These are phyloP conservation scores for Camelina laxa DNA, from an alignment of 345 rosid species.

Conservation along the genomic window DNA sequence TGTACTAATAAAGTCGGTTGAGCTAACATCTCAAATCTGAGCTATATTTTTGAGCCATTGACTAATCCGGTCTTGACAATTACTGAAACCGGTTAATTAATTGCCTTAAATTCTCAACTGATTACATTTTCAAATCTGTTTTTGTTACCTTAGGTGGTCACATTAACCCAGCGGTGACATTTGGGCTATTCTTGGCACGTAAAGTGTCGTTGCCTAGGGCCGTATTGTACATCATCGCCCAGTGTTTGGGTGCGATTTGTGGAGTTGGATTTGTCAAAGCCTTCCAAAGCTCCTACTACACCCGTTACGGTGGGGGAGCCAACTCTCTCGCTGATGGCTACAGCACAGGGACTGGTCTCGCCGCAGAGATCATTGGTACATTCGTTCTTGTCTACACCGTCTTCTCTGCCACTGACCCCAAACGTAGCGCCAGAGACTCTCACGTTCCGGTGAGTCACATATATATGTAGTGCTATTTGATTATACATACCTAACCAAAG, in stretches of 20 bases:
- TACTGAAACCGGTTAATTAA: not conserved
- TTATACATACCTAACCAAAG: too few species aligned
- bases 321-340: conserved; percentile 53
- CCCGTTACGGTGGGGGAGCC: conserved; percentile 65
- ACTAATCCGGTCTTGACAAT: not conserved
- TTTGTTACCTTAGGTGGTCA: conserved; percentile 57
- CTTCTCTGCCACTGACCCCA: conserved; percentile 71
- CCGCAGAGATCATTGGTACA: conserved; percentile 70
- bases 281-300: conserved; percentile 61
- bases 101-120: not conserved
- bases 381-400: conserved; percentile 73
- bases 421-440: conserved; percentile 67
- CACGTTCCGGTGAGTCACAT: conserved; percentile 61
- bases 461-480: not conserved
- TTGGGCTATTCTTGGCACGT: conserved; percentile 64
- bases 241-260: conserved; percentile 73
- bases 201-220: conserved; percentile 70
- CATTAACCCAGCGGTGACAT: conserved; percentile 74
- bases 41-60: not conserved
- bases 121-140: not conserved
- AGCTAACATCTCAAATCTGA: not conserved
- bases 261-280: conserved; percentile 69
- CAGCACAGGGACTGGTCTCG: conserved; percentile 66
- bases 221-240: conserved; percentile 64
- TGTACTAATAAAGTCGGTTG: not conserved